Evolutionary conservation across 2,329 filamentous ascomycete species (phyloP).

Genomic region (Orbilia blumenaviensis): DNA sequence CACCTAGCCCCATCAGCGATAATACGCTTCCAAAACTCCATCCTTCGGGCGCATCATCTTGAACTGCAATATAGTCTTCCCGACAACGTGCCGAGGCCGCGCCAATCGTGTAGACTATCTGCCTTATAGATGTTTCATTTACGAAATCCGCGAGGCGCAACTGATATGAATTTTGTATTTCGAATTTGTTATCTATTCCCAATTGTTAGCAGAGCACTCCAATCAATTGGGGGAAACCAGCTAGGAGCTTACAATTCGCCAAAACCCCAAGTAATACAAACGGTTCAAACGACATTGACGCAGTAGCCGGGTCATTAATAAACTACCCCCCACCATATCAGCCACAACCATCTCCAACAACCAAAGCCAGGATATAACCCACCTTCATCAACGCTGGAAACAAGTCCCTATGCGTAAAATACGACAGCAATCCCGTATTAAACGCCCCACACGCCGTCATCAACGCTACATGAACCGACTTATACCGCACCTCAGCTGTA

Average conservation of each 20-base stretch:
- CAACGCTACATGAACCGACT: slow-evolving; percentile 81
- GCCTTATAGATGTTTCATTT: slow-evolving; percentile 85
- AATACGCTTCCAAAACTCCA: slow-evolving; percentile 86
- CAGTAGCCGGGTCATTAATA: slow-evolving; percentile 78
- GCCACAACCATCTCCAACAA: neutral
- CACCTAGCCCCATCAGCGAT: slow-evolving; percentile 74
- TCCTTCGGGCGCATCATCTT: slow-evolving; percentile 87
- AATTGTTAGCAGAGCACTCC: neutral
- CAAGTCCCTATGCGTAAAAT: slow-evolving; percentile 91
- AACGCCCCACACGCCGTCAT: slow-evolving; percentile 92
- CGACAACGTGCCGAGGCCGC: slow-evolving; percentile 74
- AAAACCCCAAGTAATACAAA: slow-evolving; percentile 86
- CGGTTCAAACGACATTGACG: slow-evolving; percentile 73
- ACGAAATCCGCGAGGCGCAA: slow-evolving; percentile 93
- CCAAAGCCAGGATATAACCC: slow-evolving; percentile 55
- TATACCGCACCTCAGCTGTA: slow-evolving; percentile 77
- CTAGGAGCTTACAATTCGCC: slow-evolving; percentile 75
- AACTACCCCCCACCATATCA: slow-evolving; percentile 66
- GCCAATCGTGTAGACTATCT: slow-evolving; percentile 80
- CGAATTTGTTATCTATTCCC: slow-evolving; percentile 84
- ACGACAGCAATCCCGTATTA: slow-evolving; percentile 90
- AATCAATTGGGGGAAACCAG: neutral
- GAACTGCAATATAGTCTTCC: slow-evolving; percentile 81
- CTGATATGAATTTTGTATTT: slow-evolving; percentile 96
- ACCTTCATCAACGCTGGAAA: slow-evolving; percentile 97